These are phyloP conservation scores for Magnolia sinica DNA, from an alignment of 164 flowering plant species.

Conservation along the genomic window DNA sequence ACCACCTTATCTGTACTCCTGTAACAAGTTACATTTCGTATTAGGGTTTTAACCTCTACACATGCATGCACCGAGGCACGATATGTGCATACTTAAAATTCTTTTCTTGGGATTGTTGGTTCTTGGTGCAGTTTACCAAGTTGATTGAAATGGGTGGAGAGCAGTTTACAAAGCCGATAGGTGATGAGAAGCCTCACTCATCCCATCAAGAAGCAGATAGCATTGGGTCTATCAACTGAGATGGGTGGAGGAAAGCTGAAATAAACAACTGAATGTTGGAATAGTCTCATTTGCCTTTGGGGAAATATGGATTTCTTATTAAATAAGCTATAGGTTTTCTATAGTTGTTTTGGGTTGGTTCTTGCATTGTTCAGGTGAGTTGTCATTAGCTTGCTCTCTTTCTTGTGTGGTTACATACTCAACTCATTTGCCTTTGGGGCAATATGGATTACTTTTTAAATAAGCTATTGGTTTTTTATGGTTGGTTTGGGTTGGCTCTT, in stretches of 20 bases:
- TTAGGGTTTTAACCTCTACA: too few species aligned
- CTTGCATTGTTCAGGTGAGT: neutral
- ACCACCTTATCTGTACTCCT: neutral
- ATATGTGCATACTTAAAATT: too few species aligned
- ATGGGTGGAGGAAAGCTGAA: neutral
- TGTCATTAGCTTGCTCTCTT: neutral
- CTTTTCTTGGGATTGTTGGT: neutral
- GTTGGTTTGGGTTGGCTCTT: neutral
- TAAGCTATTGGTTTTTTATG: neutral
- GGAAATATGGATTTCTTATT: neutral
- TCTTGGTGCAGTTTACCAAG: constrained; percentile 63
- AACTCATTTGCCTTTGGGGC: too few species aligned
- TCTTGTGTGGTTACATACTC: neutral
- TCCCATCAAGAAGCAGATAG: constrained; percentile 21
- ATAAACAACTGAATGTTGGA: too few species aligned
- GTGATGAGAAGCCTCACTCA: constrained; percentile 34
- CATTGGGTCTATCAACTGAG: constrained; percentile 11
- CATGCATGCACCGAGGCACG: too few species aligned
- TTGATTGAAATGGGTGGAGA: constrained; percentile 34
- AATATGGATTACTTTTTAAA: neutral
- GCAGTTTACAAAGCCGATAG: too few species aligned
- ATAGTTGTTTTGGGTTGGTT: neutral
- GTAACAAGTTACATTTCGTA: neutral
- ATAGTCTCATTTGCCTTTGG: too few species aligned
- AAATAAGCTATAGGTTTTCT: neutral